These are phyloP conservation scores for Jatropha multifida DNA, from an alignment of 441 rosid genomes.

Conservation along the genomic window DNA sequence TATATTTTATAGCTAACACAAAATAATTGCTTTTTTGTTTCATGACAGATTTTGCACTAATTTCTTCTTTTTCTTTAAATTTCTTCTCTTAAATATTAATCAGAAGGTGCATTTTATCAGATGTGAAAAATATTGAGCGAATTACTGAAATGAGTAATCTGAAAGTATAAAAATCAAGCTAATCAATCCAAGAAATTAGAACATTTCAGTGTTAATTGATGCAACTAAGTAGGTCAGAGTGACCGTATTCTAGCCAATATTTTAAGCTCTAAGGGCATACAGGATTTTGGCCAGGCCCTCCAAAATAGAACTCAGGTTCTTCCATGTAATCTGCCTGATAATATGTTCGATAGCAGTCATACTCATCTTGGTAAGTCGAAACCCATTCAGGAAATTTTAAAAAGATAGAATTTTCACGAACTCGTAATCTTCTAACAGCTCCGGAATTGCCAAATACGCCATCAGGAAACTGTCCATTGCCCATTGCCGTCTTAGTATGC, in stretches of 20 bases:
- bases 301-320: constrained; percentile 65
- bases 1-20: not conserved
- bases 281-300: constrained; percentile 65
- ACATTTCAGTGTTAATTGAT: not conserved
- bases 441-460: constrained; percentile 34
- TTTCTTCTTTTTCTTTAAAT: not conserved
- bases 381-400: constrained; percentile 47
- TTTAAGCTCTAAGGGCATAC: constrained; percentile 44
- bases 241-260: not conserved
- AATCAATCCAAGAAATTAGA: no score
- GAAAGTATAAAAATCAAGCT: not conserved
- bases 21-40: not conserved
- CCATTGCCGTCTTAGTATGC: constrained; percentile 66
- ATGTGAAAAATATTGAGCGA: not conserved
- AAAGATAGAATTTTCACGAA: constrained; percentile 44
- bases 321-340: constrained; percentile 35
- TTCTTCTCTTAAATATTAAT: not conserved
- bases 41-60: no score
- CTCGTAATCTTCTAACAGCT: constrained; percentile 41
- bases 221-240: not conserved
- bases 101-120: not conserved
- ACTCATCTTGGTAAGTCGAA: constrained; percentile 38
- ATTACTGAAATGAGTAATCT: not conserved
- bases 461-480: constrained; percentile 53
- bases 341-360: constrained; percentile 39